phyloP scores from a whole-genome alignment of 192 early-diverging fungal species.

The Backusella mclennaniae region DNA sequence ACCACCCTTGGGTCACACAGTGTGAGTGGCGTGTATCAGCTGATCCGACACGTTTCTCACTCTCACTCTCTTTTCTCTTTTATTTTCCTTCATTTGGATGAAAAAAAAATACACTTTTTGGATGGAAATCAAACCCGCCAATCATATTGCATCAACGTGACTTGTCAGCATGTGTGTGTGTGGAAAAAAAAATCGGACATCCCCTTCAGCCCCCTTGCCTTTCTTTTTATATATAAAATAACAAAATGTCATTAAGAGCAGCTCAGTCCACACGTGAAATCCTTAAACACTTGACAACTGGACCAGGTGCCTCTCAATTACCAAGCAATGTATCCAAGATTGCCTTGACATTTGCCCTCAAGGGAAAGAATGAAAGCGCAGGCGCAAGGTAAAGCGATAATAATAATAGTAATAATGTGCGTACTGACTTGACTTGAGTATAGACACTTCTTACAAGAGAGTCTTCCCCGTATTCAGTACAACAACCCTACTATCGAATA shows the following conservation, averaged over 20 bases:
- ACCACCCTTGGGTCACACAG: background rate
- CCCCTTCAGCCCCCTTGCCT: background rate
- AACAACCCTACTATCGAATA: constrained; percentile 51
- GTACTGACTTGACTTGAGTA: background rate
- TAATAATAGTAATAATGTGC: background rate
- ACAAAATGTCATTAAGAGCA: constrained; percentile 25
- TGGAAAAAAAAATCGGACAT: background rate
- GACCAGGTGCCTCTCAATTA: constrained; percentile 48
- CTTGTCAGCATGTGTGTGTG: background rate
- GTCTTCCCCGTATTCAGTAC: constrained; percentile 53
- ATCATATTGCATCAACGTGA: background rate
- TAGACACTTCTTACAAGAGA: constrained; percentile 55
- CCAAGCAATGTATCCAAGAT: constrained; percentile 47
- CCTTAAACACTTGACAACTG: constrained; percentile 29
- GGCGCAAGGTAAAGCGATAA: constrained; percentile 45
- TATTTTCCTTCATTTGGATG: constrained; percentile 3
- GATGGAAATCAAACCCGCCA: background rate
- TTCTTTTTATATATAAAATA: background rate
- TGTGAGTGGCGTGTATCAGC: constrained; percentile 8
- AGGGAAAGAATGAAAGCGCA: constrained; percentile 45
- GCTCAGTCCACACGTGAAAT: constrained; percentile 28
- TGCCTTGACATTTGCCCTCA: constrained; percentile 42
- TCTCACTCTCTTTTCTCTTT: background rate
- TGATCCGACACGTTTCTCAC: background rate
- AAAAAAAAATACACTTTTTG: background rate